Conservation (phyloP, 23 red algal genomes). For the Gracilaria caudata region DNA sequence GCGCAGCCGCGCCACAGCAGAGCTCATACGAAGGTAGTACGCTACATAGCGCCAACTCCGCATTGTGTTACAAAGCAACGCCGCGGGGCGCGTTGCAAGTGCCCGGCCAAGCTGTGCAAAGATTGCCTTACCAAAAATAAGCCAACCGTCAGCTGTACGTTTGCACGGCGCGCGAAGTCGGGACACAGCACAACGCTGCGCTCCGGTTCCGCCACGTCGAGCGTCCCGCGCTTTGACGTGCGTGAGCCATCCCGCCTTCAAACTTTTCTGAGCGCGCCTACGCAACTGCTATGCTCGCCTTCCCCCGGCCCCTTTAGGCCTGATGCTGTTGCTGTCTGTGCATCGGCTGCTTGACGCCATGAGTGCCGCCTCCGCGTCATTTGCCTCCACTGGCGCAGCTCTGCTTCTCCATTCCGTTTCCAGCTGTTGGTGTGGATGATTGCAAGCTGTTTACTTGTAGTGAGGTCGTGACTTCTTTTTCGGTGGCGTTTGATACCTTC, state of each 20-base stretch:
- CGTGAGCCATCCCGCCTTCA: constrained; percentile 17
- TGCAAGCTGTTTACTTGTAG: not conserved
- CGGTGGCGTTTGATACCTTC: not conserved
- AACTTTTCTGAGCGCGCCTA: constrained; percentile 22
- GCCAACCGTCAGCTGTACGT: constrained; percentile 21
- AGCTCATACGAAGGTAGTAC: too few relatives aligned
- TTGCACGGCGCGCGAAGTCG: not conserved
- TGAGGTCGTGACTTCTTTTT: not conserved
- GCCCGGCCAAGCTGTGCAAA: not conserved
- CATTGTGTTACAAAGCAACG: too few relatives aligned
- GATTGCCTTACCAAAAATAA: not conserved
- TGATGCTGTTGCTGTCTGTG: not conserved
- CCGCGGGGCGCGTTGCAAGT: too few relatives aligned
- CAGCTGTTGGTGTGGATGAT: not conserved
- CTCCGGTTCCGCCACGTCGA: constrained; percentile 24
- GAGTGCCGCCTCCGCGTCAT: not conserved
- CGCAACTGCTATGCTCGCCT: not conserved
- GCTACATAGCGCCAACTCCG: too few relatives aligned
- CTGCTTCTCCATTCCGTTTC: not conserved
- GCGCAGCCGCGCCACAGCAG: not conserved
- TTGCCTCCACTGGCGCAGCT: not conserved
- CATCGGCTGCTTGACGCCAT: not conserved
- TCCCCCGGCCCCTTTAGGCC: constrained; percentile 26
- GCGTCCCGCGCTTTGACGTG: not conserved
- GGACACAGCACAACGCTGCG: not conserved